Percentiles rank a stretch among this genome's conserved stretches.
phyloP scores from a whole-genome alignment of 306 rosid genomes.

The Quercus berberidifolia region DNA sequence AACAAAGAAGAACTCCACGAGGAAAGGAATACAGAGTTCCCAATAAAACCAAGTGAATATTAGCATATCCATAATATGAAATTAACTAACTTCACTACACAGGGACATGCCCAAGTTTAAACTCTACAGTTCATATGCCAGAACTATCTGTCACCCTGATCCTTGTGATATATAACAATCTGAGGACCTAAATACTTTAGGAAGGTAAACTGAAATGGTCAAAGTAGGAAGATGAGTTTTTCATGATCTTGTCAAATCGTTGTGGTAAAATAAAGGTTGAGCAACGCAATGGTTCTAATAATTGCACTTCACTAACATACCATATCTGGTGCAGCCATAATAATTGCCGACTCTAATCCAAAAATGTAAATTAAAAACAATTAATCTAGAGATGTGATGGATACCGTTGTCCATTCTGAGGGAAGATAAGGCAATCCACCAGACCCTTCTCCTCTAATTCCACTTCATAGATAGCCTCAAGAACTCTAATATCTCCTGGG shows the following conservation, averaged over 20 bases:
- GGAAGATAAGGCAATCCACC: conserved; percentile 30
- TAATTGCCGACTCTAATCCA: background rate
- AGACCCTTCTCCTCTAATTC: conserved; percentile 65
- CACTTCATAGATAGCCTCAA: conserved; percentile 64
- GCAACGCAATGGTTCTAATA: background rate
- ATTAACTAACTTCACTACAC: background rate
- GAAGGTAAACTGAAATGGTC: no score
- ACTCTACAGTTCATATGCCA: background rate
- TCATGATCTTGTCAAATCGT: background rate
- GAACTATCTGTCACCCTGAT: background rate
- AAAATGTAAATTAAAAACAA: conserved; percentile 18
- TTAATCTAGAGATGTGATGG: background rate
- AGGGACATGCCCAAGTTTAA: background rate
- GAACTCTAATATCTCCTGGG: conserved; percentile 81
- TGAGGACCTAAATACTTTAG: background rate
- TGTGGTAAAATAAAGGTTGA: background rate
- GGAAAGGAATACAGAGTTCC: background rate
- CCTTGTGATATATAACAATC: background rate
- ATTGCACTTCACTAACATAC: background rate
- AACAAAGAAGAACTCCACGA: background rate
- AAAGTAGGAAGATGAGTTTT: background rate
- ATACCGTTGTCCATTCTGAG: conserved; percentile 44
- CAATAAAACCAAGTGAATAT: background rate
- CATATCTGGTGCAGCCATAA: background rate
- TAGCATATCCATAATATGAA: background rate